Conservation (phyloP, 148 eudicot species). For the Bassia scoparia region DNA sequence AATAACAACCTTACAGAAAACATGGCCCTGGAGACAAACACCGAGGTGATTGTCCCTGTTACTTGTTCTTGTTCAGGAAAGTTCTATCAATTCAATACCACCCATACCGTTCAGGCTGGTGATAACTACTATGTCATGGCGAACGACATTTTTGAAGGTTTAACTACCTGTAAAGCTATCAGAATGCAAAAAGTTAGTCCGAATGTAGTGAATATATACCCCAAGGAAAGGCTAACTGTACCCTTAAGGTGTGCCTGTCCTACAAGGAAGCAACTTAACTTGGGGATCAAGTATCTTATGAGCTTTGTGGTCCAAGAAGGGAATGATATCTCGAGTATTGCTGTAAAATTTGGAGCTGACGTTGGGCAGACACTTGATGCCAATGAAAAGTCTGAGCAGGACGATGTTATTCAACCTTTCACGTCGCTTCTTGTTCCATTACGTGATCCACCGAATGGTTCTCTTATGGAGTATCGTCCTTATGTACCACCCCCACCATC, state of each 20-base stretch:
- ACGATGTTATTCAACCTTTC: slow-evolving; percentile 41
- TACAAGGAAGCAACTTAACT: slow-evolving; percentile 47
- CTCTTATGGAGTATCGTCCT: slow-evolving; percentile 31
- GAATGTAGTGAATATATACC: slow-evolving; percentile 17
- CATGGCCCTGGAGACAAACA: slow-evolving; percentile 33
- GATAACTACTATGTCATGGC: slow-evolving; percentile 39
- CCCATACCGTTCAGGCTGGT: slow-evolving; percentile 25
- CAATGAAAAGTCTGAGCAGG: slow-evolving; percentile 47
- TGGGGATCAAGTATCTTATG: slow-evolving; percentile 61
- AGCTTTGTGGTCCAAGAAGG: slow-evolving; percentile 45
- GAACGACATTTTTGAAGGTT: slow-evolving; percentile 55
- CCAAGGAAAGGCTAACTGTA: slow-evolving; percentile 42
- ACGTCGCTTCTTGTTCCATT: slow-evolving; percentile 79
- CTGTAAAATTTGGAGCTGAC: slow-evolving; percentile 48
- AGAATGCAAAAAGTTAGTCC: slow-evolving; percentile 37
- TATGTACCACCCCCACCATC: slow-evolving; percentile 38
- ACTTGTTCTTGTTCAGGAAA: slow-evolving; percentile 70
- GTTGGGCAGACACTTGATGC: slow-evolving; percentile 52
- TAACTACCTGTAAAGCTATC: slow-evolving; percentile 65
- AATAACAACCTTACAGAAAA: slow-evolving; percentile 45
- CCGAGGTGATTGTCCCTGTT: slow-evolving; percentile 60
- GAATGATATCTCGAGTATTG: slow-evolving; percentile 33
- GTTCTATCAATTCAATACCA: slow-evolving; percentile 60
- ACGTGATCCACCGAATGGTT: slow-evolving; percentile 44
- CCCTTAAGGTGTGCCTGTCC: slow-evolving; percentile 95